These are phyloP conservation scores for Glycine soja DNA, from an alignment of 306 rosid species.

Conservation along the genomic window DNA sequence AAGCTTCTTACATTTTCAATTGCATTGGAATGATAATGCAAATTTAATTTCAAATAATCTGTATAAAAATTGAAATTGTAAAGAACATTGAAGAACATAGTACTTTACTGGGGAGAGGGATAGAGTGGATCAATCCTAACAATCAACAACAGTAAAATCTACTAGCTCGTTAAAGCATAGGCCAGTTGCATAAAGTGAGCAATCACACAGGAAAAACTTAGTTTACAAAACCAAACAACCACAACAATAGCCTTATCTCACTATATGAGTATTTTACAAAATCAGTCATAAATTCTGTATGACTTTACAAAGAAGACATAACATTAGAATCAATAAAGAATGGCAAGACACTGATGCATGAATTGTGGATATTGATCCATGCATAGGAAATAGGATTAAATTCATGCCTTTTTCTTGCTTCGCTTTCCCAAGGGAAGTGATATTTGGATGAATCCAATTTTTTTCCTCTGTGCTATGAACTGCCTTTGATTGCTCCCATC, in stretches of 20 bases:
- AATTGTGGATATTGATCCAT: constrained; percentile 35
- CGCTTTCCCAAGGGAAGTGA: constrained; percentile 77
- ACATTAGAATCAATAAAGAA: constrained; percentile 42
- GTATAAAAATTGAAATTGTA: no score
- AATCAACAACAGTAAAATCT: no score
- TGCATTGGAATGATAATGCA: no score
- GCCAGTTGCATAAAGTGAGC: no score
- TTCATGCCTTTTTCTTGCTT: constrained; percentile 70
- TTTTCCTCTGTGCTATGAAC: constrained; percentile 66
- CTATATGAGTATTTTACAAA: constrained; percentile 11
- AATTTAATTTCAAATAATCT: no score
- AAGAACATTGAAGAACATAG: no score
- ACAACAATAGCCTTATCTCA: neutral
- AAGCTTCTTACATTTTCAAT: no score
- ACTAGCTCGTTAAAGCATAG: no score
- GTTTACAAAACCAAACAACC: constrained; percentile 26
- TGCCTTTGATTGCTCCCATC: constrained; percentile 65
- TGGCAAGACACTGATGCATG: constrained; percentile 37
- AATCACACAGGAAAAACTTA: constrained; percentile 3
- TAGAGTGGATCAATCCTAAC: no score
- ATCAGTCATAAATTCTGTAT: constrained; percentile 26
- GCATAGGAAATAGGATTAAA: constrained; percentile 46
- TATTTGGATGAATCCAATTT: constrained; percentile 86
- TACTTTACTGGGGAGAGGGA: no score
- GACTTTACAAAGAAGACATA: constrained; percentile 5